A percentile compares a stretch with the other conserved stretches of the same genome.
phyloP scores from a whole-genome alignment of 176 grass and related monocot species.

The Oryza brachyantha region DNA sequence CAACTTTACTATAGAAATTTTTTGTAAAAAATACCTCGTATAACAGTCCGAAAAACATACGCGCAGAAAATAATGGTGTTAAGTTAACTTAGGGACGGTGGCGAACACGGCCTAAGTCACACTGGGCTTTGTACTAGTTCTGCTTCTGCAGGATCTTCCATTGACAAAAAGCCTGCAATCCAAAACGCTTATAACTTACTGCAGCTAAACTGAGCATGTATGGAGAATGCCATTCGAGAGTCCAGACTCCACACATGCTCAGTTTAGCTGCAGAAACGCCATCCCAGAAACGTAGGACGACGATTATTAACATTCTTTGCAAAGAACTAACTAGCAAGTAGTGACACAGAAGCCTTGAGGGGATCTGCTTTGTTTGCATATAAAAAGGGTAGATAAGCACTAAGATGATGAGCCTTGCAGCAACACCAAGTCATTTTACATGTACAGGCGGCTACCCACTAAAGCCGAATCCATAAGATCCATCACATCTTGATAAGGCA shows the following conservation, averaged over 20 bases:
- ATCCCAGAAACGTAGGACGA: not conserved
- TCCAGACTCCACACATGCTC: too few relatives aligned
- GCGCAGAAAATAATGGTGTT: too few relatives aligned
- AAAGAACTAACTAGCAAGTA: not conserved
- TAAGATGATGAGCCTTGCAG: slow-evolving; percentile 56
- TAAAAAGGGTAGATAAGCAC: slow-evolving; percentile 26
- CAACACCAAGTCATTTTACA: slow-evolving; percentile 41
- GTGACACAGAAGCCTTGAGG: not conserved
- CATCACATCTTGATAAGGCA: slow-evolving; percentile 16
- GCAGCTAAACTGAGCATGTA: too few relatives aligned
- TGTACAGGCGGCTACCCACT: slow-evolving; percentile 36
- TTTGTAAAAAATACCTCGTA: too few relatives aligned
- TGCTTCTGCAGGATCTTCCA: too few relatives aligned
- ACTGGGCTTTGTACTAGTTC: too few relatives aligned
- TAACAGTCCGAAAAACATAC: too few relatives aligned
- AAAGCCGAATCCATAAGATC: slow-evolving; percentile 25
- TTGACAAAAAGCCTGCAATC: too few relatives aligned
- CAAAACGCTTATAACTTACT: not conserved
- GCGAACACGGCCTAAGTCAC: too few relatives aligned
- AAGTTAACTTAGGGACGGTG: too few relatives aligned
- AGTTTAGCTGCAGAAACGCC: not conserved
- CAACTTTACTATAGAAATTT: too few relatives aligned
- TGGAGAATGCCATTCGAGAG: too few relatives aligned
- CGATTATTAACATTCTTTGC: slow-evolving; percentile 10
- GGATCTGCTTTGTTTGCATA: not conserved